A percentile compares a stretch with the other conserved stretches of the same genome.
These are phyloP conservation scores for Coemansia sp. DNA, from an alignment of 192 early-diverging fungal genomes.

Conservation along the genomic window DNA sequence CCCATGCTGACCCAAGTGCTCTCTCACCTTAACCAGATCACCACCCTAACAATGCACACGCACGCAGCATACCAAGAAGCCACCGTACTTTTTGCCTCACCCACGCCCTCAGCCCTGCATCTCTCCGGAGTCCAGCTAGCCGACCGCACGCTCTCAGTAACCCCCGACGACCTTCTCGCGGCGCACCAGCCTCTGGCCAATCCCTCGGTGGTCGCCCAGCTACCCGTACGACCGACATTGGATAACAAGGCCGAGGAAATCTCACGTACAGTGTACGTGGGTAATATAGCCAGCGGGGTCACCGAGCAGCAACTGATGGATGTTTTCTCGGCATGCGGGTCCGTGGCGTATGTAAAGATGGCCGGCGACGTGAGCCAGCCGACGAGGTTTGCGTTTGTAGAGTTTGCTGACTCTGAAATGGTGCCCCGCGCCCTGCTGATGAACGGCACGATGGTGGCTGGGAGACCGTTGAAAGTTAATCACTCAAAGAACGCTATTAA, in stretches of 20 bases:
- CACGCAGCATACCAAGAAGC: constrained; percentile 57
- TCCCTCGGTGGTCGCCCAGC: constrained; percentile 42
- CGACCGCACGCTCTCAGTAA: constrained; percentile 62
- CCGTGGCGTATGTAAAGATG: constrained; percentile 70
- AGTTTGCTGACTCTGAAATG: constrained; percentile 62
- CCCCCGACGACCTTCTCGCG: constrained; percentile 9
- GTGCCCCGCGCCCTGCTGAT: constrained; percentile 61
- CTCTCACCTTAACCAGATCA: constrained; percentile 57
- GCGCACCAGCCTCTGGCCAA: constrained; percentile 40
- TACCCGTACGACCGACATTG: constrained; percentile 10
- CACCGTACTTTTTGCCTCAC: constrained; percentile 57
- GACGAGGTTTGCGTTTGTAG: constrained; percentile 74
- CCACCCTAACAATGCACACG: constrained; percentile 14
- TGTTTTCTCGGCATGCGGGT: constrained; percentile 62
- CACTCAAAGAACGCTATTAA: constrained; percentile 77
- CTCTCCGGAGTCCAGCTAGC: constrained; percentile 66
- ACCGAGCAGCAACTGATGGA: constrained; percentile 62
- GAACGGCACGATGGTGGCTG: constrained; percentile 63
- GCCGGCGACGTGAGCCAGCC: constrained; percentile 67
- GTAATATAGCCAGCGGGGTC: constrained; percentile 60
- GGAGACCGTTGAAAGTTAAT: constrained; percentile 68
- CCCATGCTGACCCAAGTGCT: constrained; percentile 59
- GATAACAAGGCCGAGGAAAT: constrained; percentile 66
- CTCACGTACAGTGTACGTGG: constrained; percentile 72
- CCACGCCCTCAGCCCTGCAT: constrained; percentile 56